phyloP scores from a whole-genome alignment of 345 rosid genomes.

The Lepidium aucheri region DNA sequence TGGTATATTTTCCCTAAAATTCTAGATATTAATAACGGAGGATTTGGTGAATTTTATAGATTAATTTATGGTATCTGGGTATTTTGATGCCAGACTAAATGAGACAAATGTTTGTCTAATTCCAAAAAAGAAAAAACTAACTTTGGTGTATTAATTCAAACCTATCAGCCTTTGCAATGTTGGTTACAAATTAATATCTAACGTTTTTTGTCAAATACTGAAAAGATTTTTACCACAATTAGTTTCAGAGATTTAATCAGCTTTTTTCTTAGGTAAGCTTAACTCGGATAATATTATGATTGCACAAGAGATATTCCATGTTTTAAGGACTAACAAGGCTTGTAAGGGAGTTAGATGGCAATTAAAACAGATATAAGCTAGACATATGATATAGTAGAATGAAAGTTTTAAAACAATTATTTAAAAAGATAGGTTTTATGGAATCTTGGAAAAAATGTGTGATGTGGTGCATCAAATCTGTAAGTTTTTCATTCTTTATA shows the following conservation, averaged over 20 bases:
- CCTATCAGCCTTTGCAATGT: background rate
- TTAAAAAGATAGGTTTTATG: no score
- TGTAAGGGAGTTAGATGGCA: background rate
- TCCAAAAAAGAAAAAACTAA: background rate
- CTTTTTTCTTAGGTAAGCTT: background rate
- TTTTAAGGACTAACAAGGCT: background rate
- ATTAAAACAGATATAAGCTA: background rate
- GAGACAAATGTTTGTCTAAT: background rate
- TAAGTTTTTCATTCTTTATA: no score
- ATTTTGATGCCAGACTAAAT: background rate
- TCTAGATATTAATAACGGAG: rapidly evolving
- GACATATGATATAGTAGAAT: background rate
- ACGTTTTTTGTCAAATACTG: background rate
- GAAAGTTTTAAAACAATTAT: no score
- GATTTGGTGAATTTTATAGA: rapidly evolving
- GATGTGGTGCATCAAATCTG: no score
- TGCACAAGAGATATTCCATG: background rate
- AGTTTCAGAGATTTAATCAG: background rate
- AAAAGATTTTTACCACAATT: background rate
- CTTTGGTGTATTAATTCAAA: background rate
- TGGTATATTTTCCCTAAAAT: background rate
- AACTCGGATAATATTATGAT: background rate
- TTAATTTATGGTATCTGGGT: rapidly evolving
- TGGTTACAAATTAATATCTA: background rate
- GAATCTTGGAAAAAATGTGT: no score